A percentile compares a stretch with the other conserved stretches of the same genome.
phyloP scores from a whole-genome alignment of 768 basidiomycete genomes.

The Phylloporus sp. region DNA sequence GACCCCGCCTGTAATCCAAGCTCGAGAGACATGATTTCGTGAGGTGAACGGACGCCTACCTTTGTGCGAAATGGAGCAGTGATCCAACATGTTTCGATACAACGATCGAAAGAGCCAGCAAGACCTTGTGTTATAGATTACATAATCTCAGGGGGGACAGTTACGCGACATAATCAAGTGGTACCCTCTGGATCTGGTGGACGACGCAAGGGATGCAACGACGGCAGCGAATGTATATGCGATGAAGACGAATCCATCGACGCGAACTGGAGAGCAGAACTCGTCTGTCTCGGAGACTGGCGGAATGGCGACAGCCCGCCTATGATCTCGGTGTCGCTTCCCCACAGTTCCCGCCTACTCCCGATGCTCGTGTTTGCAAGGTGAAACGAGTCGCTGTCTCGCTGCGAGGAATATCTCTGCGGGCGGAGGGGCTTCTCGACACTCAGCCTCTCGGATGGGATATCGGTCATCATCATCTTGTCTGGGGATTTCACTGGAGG shows the following conservation, averaged over 20 bases:
- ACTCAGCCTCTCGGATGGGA: slow-evolving; percentile 12
- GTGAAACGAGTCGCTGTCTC: slow-evolving; percentile 5
- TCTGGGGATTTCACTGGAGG: slow-evolving; percentile 13
- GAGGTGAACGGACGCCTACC: slow-evolving; percentile 40
- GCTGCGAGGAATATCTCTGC: slow-evolving; percentile 17
- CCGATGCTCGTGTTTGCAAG: slow-evolving; percentile 12
- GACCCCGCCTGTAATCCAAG: slow-evolving; percentile 61
- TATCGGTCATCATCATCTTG: slow-evolving; percentile 10
- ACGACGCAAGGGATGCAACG: slow-evolving; percentile 26
- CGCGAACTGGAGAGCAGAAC: slow-evolving; percentile 10
- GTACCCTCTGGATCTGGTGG: slow-evolving; percentile 6
- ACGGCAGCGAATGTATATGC: slow-evolving; percentile 5
- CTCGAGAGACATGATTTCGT: slow-evolving; percentile 4
- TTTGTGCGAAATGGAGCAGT: slow-evolving; percentile 93
- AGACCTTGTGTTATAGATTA: background rate
- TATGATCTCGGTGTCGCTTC: slow-evolving; percentile 13
- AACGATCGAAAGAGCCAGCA: background rate
- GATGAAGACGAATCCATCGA: slow-evolving; percentile 13
- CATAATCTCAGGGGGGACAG: too few species aligned
- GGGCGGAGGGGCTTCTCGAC: slow-evolving; percentile 21
- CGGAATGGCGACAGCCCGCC: slow-evolving; percentile 5
- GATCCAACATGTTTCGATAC: slow-evolving; percentile 83
- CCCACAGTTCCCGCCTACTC: slow-evolving; percentile 23
- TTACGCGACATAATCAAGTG: too few species aligned
- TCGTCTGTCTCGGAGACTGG: background rate